These are phyloP conservation scores for Neocatenulostroma microsporum DNA, from an alignment of 2,329 filamentous ascomycete species.

Conservation along the genomic window DNA sequence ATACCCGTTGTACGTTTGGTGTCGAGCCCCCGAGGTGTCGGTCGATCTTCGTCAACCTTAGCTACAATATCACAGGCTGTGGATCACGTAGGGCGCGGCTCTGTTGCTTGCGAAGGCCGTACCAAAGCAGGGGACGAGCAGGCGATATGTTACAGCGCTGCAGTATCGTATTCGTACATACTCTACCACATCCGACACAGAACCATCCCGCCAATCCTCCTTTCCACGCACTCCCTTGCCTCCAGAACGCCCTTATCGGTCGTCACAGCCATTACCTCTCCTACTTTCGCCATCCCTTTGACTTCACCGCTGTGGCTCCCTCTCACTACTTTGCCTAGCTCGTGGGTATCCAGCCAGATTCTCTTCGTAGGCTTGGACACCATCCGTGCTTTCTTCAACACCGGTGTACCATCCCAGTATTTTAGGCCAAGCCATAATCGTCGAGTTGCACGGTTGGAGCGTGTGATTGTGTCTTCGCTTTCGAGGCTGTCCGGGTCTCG, in stretches of 20 bases:
- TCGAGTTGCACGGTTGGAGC: slow-evolving; percentile 60
- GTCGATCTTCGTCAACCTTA: too few species aligned
- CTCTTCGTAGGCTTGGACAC: slow-evolving; percentile 68
- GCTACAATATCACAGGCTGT: too few species aligned
- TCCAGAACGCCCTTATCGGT: slow-evolving; percentile 76
- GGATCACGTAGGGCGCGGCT: too few species aligned
- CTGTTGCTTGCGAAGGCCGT: too few species aligned
- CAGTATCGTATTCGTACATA: too few species aligned
- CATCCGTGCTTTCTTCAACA: slow-evolving; percentile 58
- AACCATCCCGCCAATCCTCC: slow-evolving; percentile 70
- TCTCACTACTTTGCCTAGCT: slow-evolving; percentile 58
- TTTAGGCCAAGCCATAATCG: slow-evolving; percentile 85
- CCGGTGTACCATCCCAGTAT: slow-evolving; percentile 77
- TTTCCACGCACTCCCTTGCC: slow-evolving; percentile 70
- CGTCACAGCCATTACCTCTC: slow-evolving; percentile 73
- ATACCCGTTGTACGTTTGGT: too few species aligned
- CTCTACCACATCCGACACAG: slow-evolving; percentile 58
- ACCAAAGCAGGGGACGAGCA: too few species aligned
- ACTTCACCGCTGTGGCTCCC: slow-evolving; percentile 61
- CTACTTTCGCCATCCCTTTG: slow-evolving; percentile 63
- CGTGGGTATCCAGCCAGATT: slow-evolving; percentile 56
- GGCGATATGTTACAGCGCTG: too few species aligned
- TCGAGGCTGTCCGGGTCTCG: slow-evolving; percentile 24
- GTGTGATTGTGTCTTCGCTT: slow-evolving; percentile 26
- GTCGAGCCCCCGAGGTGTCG: too few species aligned